Percentiles rank a stretch among this genome's conserved stretches.
phyloP scores from a whole-genome alignment of 2,329 filamentous ascomycete species.

The Alternaria brassicae region DNA sequence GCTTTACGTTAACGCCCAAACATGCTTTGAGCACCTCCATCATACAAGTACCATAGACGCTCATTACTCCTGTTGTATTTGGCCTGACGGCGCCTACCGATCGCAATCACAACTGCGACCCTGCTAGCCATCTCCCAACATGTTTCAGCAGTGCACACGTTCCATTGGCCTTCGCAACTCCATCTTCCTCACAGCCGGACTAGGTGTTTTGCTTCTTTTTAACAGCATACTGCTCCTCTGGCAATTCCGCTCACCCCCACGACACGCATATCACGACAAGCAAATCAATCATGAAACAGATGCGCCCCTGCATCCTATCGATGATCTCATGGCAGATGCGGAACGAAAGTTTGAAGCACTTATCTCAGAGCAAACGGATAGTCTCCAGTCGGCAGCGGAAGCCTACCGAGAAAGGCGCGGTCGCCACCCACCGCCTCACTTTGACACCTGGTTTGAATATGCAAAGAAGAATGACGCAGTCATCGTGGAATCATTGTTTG shows the following conservation, averaged over 20 bases:
- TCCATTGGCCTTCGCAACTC: constrained; percentile 53
- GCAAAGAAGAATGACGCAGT: constrained; percentile 53
- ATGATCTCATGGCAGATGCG: constrained; percentile 46
- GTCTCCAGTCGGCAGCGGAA: constrained; percentile 49
- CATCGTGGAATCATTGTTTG: constrained; percentile 60
- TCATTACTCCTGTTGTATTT: neutral
- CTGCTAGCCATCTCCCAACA: neutral
- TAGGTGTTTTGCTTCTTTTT: constrained; percentile 70
- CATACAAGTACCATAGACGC: neutral
- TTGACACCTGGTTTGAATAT: constrained; percentile 58
- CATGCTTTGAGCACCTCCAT: neutral
- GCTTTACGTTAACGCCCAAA: neutral
- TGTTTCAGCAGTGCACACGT: neutral
- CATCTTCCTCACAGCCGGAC: constrained; percentile 61
- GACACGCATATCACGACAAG: neutral
- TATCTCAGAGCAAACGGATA: constrained; percentile 47
- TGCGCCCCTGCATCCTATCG: constrained; percentile 47
- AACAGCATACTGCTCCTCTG: constrained; percentile 46
- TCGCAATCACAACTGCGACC: neutral
- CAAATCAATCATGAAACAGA: neutral
- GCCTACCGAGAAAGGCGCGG: constrained; percentile 55
- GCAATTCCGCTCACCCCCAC: constrained; percentile 3
- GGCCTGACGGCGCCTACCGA: neutral
- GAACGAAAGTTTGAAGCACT: constrained; percentile 41
- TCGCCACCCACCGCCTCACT: constrained; percentile 59